Evolutionary conservation across 2,329 filamentous ascomycete species (phyloP).

Genomic region (Sclerotinia minor): DNA sequence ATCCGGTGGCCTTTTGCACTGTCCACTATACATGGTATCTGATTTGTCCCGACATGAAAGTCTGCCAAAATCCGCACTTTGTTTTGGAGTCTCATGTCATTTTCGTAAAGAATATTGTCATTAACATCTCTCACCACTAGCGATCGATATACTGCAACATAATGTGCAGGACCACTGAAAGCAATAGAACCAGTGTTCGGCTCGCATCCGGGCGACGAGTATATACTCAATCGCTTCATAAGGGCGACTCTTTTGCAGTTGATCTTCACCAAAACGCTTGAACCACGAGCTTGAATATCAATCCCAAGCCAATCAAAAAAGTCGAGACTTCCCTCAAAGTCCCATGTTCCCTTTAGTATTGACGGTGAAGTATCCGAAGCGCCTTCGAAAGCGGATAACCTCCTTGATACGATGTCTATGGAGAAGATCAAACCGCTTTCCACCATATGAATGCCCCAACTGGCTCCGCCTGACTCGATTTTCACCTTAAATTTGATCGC

Average conservation of each 20-base stretch:
- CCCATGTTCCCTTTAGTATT: background rate
- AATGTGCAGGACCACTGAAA: constrained; percentile 13
- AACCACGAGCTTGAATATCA: constrained; percentile 7
- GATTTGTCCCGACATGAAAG: constrained; percentile 14
- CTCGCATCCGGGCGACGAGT: background rate
- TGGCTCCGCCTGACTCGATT: constrained; percentile 12
- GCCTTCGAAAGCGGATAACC: background rate
- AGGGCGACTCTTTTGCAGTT: background rate
- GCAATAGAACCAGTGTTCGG: constrained; percentile 11
- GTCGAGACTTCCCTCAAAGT: background rate
- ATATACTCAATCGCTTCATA: background rate
- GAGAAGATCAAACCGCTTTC: constrained; percentile 16
- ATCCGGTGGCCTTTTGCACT: constrained; percentile 16
- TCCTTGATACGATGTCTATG: constrained; percentile 10
- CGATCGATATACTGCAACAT: constrained; percentile 15
- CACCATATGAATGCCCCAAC: constrained; percentile 17
- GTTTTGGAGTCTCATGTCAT: constrained; percentile 5
- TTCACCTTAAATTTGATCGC: constrained; percentile 10
- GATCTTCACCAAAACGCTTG: constrained; percentile 12
- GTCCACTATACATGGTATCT: constrained; percentile 16
- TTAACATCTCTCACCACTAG: constrained; percentile 4
- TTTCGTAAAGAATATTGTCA: constrained; percentile 9
- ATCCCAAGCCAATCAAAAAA: constrained; percentile 14
- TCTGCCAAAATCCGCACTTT: background rate
- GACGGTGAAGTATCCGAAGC: constrained; percentile 4